Evolutionary conservation across 352 stramenopile species (phyloP).

Genomic region (Pythium myriotylum): DNA sequence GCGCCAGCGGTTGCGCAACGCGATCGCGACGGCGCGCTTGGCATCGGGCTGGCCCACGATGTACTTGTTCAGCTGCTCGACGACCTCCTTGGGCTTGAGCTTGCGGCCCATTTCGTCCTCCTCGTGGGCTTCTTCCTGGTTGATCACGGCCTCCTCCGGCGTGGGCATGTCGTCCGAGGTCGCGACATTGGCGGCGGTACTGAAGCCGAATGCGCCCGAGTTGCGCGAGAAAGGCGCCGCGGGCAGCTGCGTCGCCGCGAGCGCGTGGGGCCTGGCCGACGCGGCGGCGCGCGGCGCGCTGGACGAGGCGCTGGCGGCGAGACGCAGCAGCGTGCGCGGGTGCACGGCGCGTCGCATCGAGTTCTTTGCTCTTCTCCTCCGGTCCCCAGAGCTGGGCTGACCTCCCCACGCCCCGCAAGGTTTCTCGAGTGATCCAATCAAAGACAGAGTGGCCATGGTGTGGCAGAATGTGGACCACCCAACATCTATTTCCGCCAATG

Average conservation of each 20-base stretch:
- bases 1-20: conserved; percentile 98
- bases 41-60: conserved; percentile 97
- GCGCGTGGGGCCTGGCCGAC: background rate
- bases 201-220: conserved; percentile 23
- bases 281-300: background rate
- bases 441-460: background rate
- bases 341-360: conserved; percentile 50
- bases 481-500: conserved; percentile 22
- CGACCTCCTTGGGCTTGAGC: conserved; percentile 93
- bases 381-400: conserved; percentile 11
- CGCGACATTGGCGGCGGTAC: conserved; percentile 28
- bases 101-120: conserved; percentile 74
- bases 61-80: conserved; percentile 96
- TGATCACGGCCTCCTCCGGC: conserved; percentile 20
- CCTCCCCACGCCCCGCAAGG: conserved; percentile 10
- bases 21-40: conserved; percentile 98
- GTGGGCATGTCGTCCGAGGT: conserved; percentile 30
- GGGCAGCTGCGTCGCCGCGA: conserved; percentile 3
- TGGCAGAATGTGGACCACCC: conserved; percentile 20
- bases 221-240: conserved; percentile 22
- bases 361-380: conserved; percentile 32
- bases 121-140: conserved; percentile 35
- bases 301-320: conserved; percentile 19
- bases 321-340: conserved; percentile 43
- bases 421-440: conserved; percentile 33